phyloP scores from a whole-genome alignment of 2,329 filamentous ascomycete species.

The Phaeoacremonium minimum region DNA sequence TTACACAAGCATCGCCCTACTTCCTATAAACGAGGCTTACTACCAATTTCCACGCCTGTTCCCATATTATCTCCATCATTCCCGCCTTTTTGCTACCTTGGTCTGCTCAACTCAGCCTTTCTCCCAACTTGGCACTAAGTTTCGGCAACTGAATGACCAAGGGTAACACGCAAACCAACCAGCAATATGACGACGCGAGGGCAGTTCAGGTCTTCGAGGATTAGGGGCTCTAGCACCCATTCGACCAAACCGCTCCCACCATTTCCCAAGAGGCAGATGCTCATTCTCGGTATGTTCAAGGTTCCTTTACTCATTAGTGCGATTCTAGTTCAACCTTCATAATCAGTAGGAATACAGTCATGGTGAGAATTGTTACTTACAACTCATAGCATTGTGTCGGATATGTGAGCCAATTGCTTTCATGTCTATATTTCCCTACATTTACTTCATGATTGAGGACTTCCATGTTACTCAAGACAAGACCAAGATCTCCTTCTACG shows the following conservation, averaged over 20 bases:
- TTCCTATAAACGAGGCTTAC: conserved; percentile 8
- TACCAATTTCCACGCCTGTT: conserved; percentile 1
- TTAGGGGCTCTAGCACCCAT: not conserved
- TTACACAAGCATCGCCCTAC: conserved; percentile 11
- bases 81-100: not conserved
- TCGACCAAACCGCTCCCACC: conserved; percentile 20
- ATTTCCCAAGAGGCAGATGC: conserved; percentile 41
- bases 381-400: conserved; percentile 70
- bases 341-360: not conserved
- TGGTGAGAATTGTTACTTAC: conserved; percentile 2
- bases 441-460: conserved; percentile 94
- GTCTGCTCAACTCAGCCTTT: not conserved
- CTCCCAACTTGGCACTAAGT: not conserved
- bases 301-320: no score
- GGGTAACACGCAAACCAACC: no score
- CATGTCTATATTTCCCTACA: conserved; percentile 99
- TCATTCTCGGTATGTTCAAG: conserved; percentile 42
- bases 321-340: not conserved
- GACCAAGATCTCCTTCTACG: conserved; percentile 82
- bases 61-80: not conserved
- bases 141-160: no score
- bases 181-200: not conserved
- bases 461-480: conserved; percentile 80
- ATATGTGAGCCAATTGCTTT: conserved; percentile 99
- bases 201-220: not conserved